A percentile compares a stretch with the other conserved stretches of the same genome.
phyloP scores from a whole-genome alignment of 306 rosid genomes.

The Trifolium fragiferum region DNA sequence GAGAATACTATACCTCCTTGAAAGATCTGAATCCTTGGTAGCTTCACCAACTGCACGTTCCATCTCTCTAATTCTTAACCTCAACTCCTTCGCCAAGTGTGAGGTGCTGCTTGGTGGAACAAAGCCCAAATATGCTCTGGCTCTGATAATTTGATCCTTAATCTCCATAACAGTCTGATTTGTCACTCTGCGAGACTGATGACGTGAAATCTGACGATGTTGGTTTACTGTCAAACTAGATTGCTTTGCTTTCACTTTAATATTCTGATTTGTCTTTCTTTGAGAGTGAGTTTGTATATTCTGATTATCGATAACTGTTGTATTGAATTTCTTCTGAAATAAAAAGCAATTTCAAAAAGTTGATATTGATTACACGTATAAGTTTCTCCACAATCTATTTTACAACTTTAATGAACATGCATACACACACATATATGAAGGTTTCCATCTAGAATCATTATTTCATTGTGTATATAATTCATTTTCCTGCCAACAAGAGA shows the following conservation, averaged over 20 bases:
- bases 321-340: slow-evolving; percentile 53
- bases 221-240: slow-evolving; percentile 39
- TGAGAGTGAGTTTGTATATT: slow-evolving; percentile 37
- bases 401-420: not conserved
- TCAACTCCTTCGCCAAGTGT: slow-evolving; percentile 81
- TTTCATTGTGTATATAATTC: not conserved
- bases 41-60: slow-evolving; percentile 73
- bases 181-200: slow-evolving; percentile 44
- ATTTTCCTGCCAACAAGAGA: slow-evolving; percentile 15
- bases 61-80: slow-evolving; percentile 74
- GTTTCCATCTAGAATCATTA: slow-evolving; percentile 24
- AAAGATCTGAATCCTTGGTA: slow-evolving; percentile 68
- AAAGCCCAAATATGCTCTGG: slow-evolving; percentile 74
- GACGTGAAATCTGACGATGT: slow-evolving; percentile 44
- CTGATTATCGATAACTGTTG: slow-evolving; percentile 46
- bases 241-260: slow-evolving; percentile 39
- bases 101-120: slow-evolving; percentile 73
- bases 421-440: slow-evolving; percentile 6
- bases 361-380: slow-evolving; percentile 29
- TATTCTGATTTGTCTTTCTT: slow-evolving; percentile 45
- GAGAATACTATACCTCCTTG: slow-evolving; percentile 67
- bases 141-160: slow-evolving; percentile 87
- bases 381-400: slow-evolving; percentile 11
- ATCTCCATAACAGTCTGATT: slow-evolving; percentile 70
- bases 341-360: slow-evolving; percentile 32